Conservation (phyloP, 2,329 filamentous ascomycete genomes). For the Ophiostoma australiae region DNA sequence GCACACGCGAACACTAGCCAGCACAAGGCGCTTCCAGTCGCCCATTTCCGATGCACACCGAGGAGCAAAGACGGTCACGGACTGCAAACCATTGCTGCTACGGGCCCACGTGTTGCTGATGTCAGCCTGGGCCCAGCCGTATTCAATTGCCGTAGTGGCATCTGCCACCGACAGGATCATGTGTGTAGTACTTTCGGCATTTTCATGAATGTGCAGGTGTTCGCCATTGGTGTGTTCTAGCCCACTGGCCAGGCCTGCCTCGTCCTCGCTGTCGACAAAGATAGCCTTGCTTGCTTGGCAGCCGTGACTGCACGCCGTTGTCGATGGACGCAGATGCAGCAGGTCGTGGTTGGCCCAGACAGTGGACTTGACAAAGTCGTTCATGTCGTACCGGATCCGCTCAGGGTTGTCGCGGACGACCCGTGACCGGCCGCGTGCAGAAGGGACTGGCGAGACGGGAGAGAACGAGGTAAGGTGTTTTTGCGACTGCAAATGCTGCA, state of each 20-base stretch:
- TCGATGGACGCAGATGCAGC: slow-evolving; percentile 31
- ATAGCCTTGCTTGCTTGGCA: slow-evolving; percentile 29
- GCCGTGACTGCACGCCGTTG: slow-evolving; percentile 31
- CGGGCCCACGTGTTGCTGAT: slow-evolving; percentile 28
- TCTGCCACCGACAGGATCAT: slow-evolving; percentile 38
- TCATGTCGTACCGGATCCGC: slow-evolving; percentile 23
- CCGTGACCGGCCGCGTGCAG: slow-evolving; percentile 10
- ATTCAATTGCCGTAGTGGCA: slow-evolving; percentile 35
- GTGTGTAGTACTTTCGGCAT: slow-evolving; percentile 40
- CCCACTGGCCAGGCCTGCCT: neutral
- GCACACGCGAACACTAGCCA: slow-evolving; percentile 28
- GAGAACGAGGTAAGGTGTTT: neutral
- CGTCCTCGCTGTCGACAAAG: slow-evolving; percentile 26
- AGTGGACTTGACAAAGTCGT: slow-evolving; percentile 26
- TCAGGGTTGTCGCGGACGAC: slow-evolving; percentile 8
- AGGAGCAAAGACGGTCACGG: slow-evolving; percentile 40
- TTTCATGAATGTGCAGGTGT: slow-evolving; percentile 35
- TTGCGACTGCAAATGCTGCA: neutral
- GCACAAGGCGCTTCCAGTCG: slow-evolving; percentile 33
- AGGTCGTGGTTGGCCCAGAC: slow-evolving; percentile 32
- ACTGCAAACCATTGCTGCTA: slow-evolving; percentile 32
- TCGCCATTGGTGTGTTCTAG: neutral
- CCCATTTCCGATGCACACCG: slow-evolving; percentile 36
- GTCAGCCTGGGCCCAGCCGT: slow-evolving; percentile 40
- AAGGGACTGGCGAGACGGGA: neutral